phyloP scores from a whole-genome alignment of 345 rosid genomes.

The Arabidopsis arenosa region DNA sequence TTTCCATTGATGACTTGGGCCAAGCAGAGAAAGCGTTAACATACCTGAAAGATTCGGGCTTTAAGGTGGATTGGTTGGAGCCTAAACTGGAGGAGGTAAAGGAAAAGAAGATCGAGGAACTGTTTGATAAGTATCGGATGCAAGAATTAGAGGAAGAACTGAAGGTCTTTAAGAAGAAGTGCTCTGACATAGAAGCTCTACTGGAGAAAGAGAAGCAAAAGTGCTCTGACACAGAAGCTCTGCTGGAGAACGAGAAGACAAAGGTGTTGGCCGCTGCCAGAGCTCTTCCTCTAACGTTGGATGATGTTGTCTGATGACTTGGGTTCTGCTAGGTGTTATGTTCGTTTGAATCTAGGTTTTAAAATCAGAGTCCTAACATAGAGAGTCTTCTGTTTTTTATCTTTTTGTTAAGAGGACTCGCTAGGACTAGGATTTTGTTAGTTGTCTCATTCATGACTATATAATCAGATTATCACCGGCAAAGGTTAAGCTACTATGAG shows the following conservation, averaged over 20 bases:
- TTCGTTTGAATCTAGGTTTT: neutral
- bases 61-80: conserved; percentile 3
- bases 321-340: neutral
- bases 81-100: neutral
- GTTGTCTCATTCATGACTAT: neutral
- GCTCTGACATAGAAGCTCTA: neutral
- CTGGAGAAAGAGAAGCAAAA: neutral
- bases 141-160: neutral
- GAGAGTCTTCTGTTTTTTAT: no score
- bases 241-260: neutral
- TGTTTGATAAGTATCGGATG: neutral
- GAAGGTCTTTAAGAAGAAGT: neutral
- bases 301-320: neutral
- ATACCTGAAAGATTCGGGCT: neutral
- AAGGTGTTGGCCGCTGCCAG: neutral
- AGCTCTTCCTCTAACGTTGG: neutral
- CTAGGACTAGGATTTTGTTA: neutral
- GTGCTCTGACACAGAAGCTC: neutral
- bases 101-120: neutral
- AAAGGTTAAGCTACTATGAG: neutral
- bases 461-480: neutral
- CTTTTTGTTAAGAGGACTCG: neutral
- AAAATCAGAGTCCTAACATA: no score
- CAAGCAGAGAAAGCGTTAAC: neutral
- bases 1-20: neutral